These are phyloP conservation scores for Hortiboletus rubellus DNA, from an alignment of 1,284 basidiomycete genomes.

Conservation along the genomic window DNA sequence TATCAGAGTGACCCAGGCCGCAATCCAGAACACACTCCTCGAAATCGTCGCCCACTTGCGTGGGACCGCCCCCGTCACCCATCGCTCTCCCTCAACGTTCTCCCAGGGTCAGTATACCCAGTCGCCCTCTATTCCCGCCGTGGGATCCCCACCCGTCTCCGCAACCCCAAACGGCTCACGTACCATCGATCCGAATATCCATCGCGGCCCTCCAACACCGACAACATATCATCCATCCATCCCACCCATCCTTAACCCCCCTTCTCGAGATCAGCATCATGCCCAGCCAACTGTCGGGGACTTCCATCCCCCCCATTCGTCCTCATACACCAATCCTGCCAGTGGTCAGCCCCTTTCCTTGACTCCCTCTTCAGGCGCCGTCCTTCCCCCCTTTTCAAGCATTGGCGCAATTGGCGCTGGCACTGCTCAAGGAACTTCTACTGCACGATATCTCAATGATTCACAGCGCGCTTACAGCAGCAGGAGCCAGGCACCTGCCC, in stretches of 20 bases:
- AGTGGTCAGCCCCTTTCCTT: slow-evolving; percentile 21
- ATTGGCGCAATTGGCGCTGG: slow-evolving; percentile 59
- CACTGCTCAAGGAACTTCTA: slow-evolving; percentile 52
- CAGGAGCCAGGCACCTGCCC: slow-evolving; percentile 38
- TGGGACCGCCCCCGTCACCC: slow-evolving; percentile 43
- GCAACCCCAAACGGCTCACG: slow-evolving; percentile 42
- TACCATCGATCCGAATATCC: slow-evolving; percentile 22
- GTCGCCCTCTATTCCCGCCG: slow-evolving; percentile 59
- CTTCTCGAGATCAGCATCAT: slow-evolving; percentile 29
- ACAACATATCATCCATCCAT: slow-evolving; percentile 27
- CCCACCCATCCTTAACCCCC: slow-evolving; percentile 27
- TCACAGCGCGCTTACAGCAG: slow-evolving; percentile 38
- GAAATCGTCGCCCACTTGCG: slow-evolving; percentile 74
- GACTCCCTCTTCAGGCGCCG: slow-evolving; percentile 42
- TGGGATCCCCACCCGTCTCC: slow-evolving; percentile 61
- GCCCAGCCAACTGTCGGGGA: slow-evolving; percentile 14
- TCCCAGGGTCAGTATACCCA: slow-evolving; percentile 53
- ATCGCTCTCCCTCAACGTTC: slow-evolving; percentile 63
- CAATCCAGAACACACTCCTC: slow-evolving; percentile 73
- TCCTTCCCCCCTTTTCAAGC: slow-evolving; percentile 70
- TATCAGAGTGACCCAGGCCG: slow-evolving; percentile 64
- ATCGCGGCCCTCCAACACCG: slow-evolving; percentile 30
- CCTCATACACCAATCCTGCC: slow-evolving; percentile 25
- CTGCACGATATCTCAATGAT: slow-evolving; percentile 54
- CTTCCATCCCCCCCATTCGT: slow-evolving; percentile 33